These are phyloP conservation scores for Rutidosis leptorrhynchoides DNA, from an alignment of 129 eudicot species.

Conservation along the genomic window DNA sequence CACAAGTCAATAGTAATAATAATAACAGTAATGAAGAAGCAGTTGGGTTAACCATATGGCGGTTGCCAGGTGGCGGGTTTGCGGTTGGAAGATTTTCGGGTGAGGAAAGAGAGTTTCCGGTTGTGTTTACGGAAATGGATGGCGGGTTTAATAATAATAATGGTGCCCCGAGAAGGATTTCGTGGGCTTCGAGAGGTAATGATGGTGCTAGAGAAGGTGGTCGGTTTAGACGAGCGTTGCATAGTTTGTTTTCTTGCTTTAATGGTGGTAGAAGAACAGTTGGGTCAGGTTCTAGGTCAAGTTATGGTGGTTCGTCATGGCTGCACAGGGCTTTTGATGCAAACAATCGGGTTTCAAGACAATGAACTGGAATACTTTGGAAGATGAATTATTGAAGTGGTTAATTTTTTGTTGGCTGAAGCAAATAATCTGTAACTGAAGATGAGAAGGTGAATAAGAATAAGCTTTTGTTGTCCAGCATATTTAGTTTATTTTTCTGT, in stretches of 20 bases:
- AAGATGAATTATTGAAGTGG: neutral
- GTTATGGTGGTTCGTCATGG: conserved; percentile 34
- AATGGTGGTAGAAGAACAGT: conserved; percentile 35
- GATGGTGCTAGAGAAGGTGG: conserved; percentile 48
- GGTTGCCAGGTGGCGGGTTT: conserved; percentile 95
- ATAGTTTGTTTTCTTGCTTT: conserved; percentile 64
- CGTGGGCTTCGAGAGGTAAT: conserved; percentile 74
- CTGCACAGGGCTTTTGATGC: conserved; percentile 15
- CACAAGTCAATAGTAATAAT: conserved; percentile 21
- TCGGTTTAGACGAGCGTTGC: conserved; percentile 52
- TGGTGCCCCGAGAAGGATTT: conserved; percentile 78
- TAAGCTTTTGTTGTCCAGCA: neutral
- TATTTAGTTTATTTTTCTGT: neutral
- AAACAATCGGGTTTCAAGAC: conserved; percentile 11
- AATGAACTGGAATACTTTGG: neutral
- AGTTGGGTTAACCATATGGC: conserved; percentile 88
- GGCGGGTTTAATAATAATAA: conserved; percentile 69
- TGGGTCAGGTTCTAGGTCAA: conserved; percentile 33
- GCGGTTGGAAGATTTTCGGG: conserved; percentile 93
- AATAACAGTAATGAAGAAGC: conserved; percentile 51
- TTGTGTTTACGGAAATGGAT: conserved; percentile 91
- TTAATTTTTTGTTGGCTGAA: conserved; percentile 16
- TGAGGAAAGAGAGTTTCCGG: conserved; percentile 76
- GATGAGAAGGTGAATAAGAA: conserved; percentile 11
- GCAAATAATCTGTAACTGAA: neutral